Evolutionary conservation across 805 yeast species (phyloP).

Genomic region (Sugiyamaella americana): DNA sequence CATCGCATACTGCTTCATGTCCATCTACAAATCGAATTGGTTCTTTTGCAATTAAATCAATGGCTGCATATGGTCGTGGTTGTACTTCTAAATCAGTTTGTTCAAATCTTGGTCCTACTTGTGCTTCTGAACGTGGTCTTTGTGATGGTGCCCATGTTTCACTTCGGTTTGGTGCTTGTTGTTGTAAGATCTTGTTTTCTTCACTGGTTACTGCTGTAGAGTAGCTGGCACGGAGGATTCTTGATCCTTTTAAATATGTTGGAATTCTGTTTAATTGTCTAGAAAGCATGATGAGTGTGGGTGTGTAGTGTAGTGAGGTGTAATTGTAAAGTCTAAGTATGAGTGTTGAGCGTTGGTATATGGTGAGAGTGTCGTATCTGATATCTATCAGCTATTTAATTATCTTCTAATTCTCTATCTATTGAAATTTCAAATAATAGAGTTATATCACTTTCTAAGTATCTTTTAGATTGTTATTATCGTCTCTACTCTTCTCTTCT

Average conservation of each 20-base stretch:
- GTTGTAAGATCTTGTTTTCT: not conserved
- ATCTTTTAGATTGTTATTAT: too few relatives aligned
- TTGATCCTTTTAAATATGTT: not conserved
- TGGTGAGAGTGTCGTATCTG: too few relatives aligned
- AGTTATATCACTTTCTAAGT: too few relatives aligned
- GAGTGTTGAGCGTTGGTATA: too few relatives aligned
- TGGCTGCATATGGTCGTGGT: constrained; percentile 79
- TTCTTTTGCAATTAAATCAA: constrained; percentile 68
- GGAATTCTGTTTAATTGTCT: not conserved
- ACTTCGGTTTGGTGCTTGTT: constrained; percentile 72
- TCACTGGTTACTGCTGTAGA: not conserved
- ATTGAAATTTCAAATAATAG: too few relatives aligned
- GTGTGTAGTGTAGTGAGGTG: not conserved
- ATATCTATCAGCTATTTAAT: too few relatives aligned
- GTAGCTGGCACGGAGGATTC: not conserved
- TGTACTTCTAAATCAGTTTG: constrained; percentile 62
- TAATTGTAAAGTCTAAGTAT: too few relatives aligned
- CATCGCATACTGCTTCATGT: constrained; percentile 75
- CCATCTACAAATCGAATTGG: constrained; percentile 61
- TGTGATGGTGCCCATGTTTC: constrained; percentile 70
- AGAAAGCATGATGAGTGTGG: not conserved
- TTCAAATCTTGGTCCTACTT: constrained; percentile 59
- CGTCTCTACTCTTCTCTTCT: too few relatives aligned
- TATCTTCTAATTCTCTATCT: too few relatives aligned
- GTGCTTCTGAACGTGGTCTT: constrained; percentile 50